Percentiles rank a stretch among this genome's conserved stretches.
phyloP scores from a whole-genome alignment of 495 filamentous ascomycete species.

The Aspergillus incahuasiensis region DNA sequence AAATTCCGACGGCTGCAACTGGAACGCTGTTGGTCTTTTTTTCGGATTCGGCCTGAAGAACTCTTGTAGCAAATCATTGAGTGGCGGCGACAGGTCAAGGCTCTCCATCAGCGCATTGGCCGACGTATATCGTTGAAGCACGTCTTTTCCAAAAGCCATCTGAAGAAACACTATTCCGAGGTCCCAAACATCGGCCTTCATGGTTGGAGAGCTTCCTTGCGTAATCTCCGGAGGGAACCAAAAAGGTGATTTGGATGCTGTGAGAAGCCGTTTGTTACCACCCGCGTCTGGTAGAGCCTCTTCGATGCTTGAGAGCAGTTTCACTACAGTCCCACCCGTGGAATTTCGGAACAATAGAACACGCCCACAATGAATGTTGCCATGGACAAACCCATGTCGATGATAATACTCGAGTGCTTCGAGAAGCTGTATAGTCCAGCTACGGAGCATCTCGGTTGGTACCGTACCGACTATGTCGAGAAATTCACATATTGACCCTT shows the following conservation, averaged over 20 bases:
- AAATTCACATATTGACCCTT: conserved; percentile 76
- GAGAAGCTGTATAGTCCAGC: conserved; percentile 87
- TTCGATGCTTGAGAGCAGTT: conserved; percentile 40
- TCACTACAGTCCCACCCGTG: conserved; percentile 41
- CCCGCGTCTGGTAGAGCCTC: conserved; percentile 33
- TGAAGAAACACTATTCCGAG: conserved; percentile 85
- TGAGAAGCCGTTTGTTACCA: conserved; percentile 37
- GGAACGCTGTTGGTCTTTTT: conserved; percentile 83
- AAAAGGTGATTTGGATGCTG: conserved; percentile 65
- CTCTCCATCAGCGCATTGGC: conserved; percentile 60
- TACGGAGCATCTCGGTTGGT: conserved; percentile 64
- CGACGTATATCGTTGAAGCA: conserved; percentile 71
- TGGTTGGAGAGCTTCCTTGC: conserved; percentile 53
- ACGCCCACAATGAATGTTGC: conserved; percentile 69
- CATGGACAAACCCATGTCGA: conserved; percentile 74
- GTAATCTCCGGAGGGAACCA: conserved; percentile 82
- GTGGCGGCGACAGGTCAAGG: conserved; percentile 64
- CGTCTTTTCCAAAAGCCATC: conserved; percentile 85
- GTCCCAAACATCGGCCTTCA: conserved; percentile 93
- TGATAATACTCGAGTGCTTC: conserved; percentile 86
- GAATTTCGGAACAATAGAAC: conserved; percentile 56
- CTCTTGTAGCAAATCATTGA: conserved; percentile 73
- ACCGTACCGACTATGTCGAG: conserved; percentile 73
- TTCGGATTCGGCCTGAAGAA: conserved; percentile 79
- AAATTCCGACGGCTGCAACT: conserved; percentile 85